Base-by-base conservation (phyloP, 1,284 basidiomycete species). In the Puccinia coronata region DNA sequence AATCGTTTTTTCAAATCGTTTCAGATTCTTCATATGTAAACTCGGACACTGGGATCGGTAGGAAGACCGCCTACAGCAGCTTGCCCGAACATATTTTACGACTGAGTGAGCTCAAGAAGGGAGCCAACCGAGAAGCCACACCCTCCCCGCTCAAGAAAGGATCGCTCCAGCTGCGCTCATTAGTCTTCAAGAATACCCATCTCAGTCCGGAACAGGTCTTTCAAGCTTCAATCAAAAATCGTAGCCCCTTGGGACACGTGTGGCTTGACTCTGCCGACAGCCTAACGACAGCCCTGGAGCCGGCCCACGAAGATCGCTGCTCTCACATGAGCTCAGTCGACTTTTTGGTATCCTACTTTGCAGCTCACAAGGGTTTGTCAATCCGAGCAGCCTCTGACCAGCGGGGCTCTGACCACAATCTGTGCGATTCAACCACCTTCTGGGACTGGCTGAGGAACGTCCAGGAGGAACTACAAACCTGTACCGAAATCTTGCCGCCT, bases 181-280 rank as follows among this genome's bases (percentile, higher is more conserved):
- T 57, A 14, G 39, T 71, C 39, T 31, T 80, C 53, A 57, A 57
- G 20, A 67, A 67, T 63, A 51, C n/a, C 41, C 28, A 31, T 28
- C 63, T 55, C 39, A 55, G 16, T 57, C 76, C 76, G 12, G 55
- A 79, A 39, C 1, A 55, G 9, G 49, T 70, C 65, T 79, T 79
- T 43, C 16, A 79, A 55, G 16, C 28, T 34, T 53, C 53, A 25
- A 36, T 69, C 31, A 57, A 70, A 34, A n/a, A n/a, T n/a, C n/a
- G n/a, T n/a, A n/a, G n/a, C n/a, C n/a, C n/a, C n/a, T n/a, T n/a
- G n/a, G n/a, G 78, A 14, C 39, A 59, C n/a, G 25, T 80, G 14
- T 80, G 78, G 78, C 53, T 80, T 9, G 78, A 80, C 49, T 80
- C 78, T 6, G 67, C 78, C 36, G 67, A 71, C 34, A 53, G 53